A percentile compares a stretch with the other conserved stretches of the same genome.
Evolutionary conservation across 129 eudicot species (phyloP).

Genomic region (Rutidosis leptorrhynchoides): DNA sequence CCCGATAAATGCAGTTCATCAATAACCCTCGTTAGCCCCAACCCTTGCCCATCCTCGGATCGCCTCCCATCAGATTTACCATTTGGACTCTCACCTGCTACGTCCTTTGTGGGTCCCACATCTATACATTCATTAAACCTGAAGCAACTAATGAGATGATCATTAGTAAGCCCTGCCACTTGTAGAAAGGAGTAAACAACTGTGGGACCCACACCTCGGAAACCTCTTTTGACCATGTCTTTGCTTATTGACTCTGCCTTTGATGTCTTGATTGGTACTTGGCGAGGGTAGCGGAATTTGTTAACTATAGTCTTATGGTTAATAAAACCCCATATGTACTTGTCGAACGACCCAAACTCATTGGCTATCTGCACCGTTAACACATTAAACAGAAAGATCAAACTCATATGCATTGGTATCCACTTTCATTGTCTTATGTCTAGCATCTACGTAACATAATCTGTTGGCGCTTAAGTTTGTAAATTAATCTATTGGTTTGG

Average conservation of each 20-base stretch:
- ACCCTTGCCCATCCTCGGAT: slow-evolving; percentile 33
- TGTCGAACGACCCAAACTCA: slow-evolving; percentile 80
- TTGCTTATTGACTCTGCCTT: slow-evolving; percentile 88
- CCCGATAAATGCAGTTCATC: slow-evolving; percentile 54
- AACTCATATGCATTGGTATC: neutral
- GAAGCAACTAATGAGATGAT: slow-evolving; percentile 81
- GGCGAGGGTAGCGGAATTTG: slow-evolving; percentile 78
- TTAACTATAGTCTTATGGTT: slow-evolving; percentile 61
- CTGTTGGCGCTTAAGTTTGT: neutral
- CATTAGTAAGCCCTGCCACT: slow-evolving; percentile 82
- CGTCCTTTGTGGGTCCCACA: slow-evolving; percentile 32
- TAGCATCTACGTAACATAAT: neutral
- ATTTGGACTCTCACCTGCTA: slow-evolving; percentile 33
- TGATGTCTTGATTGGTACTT: slow-evolving; percentile 81
- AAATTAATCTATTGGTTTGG: neutral
- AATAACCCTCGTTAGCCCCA: slow-evolving; percentile 44
- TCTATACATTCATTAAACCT: slow-evolving; percentile 65
- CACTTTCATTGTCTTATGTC: neutral
- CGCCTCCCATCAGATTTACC: slow-evolving; percentile 29
- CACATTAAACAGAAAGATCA: slow-evolving; percentile 3
- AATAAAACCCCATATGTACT: slow-evolving; percentile 85
- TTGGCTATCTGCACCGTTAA: slow-evolving; percentile 55
- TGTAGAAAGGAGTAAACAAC: slow-evolving; percentile 88
- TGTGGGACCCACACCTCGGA: slow-evolving; percentile 93
- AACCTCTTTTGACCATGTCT: slow-evolving; percentile 81